Percentiles rank a stretch among this genome's conserved stretches.
These are phyloP conservation scores for Candida methanosorbosa DNA, from an alignment of 805 yeast species.

Conservation along the genomic window DNA sequence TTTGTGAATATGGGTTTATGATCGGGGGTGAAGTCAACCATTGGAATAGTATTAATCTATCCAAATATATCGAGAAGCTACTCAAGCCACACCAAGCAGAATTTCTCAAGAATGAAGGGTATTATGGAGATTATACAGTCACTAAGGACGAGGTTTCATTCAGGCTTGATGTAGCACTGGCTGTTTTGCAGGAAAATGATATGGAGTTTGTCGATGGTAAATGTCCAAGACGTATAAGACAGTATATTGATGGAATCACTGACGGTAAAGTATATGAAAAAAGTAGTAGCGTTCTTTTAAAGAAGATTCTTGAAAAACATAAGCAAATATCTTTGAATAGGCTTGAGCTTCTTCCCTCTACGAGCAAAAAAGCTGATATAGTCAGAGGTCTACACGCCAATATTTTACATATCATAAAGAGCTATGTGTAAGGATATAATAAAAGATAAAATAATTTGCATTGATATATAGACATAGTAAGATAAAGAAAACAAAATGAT, in stretches of 20 bases:
- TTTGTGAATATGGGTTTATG: slow-evolving; percentile 83
- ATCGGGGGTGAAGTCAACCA: slow-evolving; percentile 34
- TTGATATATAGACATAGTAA: no score
- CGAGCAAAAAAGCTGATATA: no score
- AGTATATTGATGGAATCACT: slow-evolving; percentile 35
- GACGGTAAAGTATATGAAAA: slow-evolving; percentile 35
- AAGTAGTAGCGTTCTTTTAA: slow-evolving; percentile 22
- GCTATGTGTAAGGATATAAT: slow-evolving; percentile 1
- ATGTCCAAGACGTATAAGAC: slow-evolving; percentile 25
- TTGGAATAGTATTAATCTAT: slow-evolving; percentile 67
- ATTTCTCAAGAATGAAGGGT: slow-evolving; percentile 44
- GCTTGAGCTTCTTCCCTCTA: no score
- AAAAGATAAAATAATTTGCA: neutral
- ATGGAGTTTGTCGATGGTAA: slow-evolving; percentile 2
- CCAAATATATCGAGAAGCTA: slow-evolving; percentile 29
- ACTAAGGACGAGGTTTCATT: slow-evolving; percentile 48
- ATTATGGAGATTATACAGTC: slow-evolving; percentile 70
- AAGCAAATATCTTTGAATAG: no score
- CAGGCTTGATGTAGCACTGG: slow-evolving; percentile 68
- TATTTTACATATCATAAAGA: slow-evolving; percentile 1
- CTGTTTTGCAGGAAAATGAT: slow-evolving; percentile 35
- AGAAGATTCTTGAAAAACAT: slow-evolving; percentile 16
- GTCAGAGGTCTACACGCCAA: slow-evolving; percentile 10
- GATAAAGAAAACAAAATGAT: neutral
- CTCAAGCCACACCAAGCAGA: slow-evolving; percentile 28